Conservation (phyloP, 106 monocot species). For the Dioscorea zingiberensis region DNA sequence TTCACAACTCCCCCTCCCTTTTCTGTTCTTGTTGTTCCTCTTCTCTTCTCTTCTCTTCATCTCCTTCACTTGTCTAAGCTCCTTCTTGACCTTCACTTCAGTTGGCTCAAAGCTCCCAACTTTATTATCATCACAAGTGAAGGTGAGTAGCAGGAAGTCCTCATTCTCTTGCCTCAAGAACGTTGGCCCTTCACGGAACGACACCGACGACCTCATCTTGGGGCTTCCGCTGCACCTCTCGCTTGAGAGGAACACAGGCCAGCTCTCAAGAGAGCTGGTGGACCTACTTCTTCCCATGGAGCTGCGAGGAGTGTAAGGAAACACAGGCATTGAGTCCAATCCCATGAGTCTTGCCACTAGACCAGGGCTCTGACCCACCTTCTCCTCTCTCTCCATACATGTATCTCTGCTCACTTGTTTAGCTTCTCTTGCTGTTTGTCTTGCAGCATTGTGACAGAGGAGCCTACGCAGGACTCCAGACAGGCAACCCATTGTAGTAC, state of each 20-base stretch:
- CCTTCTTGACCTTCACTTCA: not conserved
- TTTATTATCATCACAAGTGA: slow-evolving; percentile 2
- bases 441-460: not conserved
- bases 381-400: not conserved
- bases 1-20: not conserved
- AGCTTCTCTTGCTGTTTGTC: not conserved
- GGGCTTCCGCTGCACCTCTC: not conserved
- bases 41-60: not conserved
- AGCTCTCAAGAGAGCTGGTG: slow-evolving; percentile 3
- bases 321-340: slow-evolving; percentile 15
- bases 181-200: slow-evolving; percentile 17
- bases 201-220: not conserved
- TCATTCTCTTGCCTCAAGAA: slow-evolving; percentile 17
- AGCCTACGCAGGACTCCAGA: slow-evolving; percentile 15
- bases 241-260: slow-evolving; percentile 1
- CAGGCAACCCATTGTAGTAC: slow-evolving; percentile 1
- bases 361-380: not conserved
- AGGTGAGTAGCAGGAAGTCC: slow-evolving; percentile 28
- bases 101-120: not conserved
- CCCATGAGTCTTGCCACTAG: slow-evolving; percentile 33
- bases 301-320: not conserved
- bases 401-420: not conserved
- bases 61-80: not conserved
- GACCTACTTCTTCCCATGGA: slow-evolving; percentile 19
- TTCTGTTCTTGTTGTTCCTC: not conserved